phyloP scores from a whole-genome alignment of 1,139 yeast genomes.

The Hansenula lynferdii region DNA sequence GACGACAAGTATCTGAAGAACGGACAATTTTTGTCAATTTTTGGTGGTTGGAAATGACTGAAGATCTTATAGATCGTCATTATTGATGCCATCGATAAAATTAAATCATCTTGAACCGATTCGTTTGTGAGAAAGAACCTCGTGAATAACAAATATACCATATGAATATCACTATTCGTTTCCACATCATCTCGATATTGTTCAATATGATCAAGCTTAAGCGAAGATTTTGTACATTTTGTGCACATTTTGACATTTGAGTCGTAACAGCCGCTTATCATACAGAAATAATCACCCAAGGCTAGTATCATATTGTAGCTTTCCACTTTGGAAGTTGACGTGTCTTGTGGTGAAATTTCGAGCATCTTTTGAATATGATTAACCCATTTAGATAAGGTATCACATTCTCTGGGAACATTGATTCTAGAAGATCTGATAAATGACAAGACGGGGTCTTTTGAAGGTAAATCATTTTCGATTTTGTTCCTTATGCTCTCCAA shows the following conservation, averaged over 20 bases:
- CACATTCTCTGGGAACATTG: constrained; percentile 1
- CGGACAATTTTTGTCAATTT: constrained; percentile 13
- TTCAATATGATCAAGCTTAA: constrained; percentile 21
- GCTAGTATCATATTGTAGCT: constrained; percentile 19
- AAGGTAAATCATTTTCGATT: not conserved
- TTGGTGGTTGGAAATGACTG: constrained; percentile 43
- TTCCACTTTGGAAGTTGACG: not conserved
- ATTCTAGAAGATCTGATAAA: constrained; percentile 4
- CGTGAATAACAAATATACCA: constrained; percentile 22
- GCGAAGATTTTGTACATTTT: constrained; percentile 32
- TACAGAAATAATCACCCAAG: constrained; percentile 41
- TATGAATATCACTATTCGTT: constrained; percentile 7
- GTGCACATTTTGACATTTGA: constrained; percentile 31
- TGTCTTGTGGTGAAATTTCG: not conserved
- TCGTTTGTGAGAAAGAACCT: constrained; percentile 18
- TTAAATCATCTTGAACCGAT: constrained; percentile 21
- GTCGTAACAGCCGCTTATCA: constrained; percentile 31
- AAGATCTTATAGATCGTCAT: constrained; percentile 43
- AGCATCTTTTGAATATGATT: not conserved
- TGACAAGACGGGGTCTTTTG: not conserved
- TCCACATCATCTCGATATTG: constrained; percentile 24
- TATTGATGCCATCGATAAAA: constrained; percentile 37
- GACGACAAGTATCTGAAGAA: constrained; percentile 25
- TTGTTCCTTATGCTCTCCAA: not conserved
- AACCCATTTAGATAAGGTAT: constrained; percentile 4